Percentiles rank a stretch among this genome's conserved stretches.
These are phyloP conservation scores for Massarina eburnea DNA, from an alignment of 2,329 filamentous ascomycete species.

Conservation along the genomic window DNA sequence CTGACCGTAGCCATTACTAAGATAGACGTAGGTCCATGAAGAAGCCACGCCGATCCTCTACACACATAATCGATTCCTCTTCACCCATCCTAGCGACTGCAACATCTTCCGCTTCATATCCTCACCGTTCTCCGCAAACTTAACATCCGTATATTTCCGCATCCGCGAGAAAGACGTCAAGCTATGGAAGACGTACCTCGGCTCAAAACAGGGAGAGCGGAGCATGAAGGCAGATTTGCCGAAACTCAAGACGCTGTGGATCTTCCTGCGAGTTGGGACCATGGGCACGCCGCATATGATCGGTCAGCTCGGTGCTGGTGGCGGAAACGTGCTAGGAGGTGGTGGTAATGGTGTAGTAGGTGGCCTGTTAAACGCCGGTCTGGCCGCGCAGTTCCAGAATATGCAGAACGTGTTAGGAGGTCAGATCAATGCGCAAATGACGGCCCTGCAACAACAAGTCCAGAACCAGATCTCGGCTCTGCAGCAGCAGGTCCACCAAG, in stretches of 20 bases:
- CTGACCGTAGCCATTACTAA: too few relatives aligned
- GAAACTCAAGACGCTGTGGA: conserved; percentile 37
- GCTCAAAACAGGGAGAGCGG: conserved; percentile 29
- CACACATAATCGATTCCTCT: conserved; percentile 39
- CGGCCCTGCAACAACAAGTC: conserved; percentile 28
- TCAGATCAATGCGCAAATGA: conserved; percentile 21
- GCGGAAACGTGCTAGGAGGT: conserved; percentile 8
- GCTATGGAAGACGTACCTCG: conserved; percentile 41
- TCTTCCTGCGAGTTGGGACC: conserved; percentile 34
- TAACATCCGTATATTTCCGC: conserved; percentile 37
- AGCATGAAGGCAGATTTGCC: conserved; percentile 39
- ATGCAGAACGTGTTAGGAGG: conserved; percentile 24
- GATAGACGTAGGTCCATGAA: conserved; percentile 19
- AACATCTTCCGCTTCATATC: conserved; percentile 43
- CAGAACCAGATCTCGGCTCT: conserved; percentile 16
- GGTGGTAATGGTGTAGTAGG: neutral
- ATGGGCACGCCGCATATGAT: conserved; percentile 18
- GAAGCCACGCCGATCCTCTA: conserved; percentile 42
- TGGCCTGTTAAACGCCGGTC: conserved; percentile 5
- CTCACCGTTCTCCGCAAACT: conserved; percentile 27
- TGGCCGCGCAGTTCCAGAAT: conserved; percentile 27
- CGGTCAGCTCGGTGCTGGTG: conserved; percentile 8
- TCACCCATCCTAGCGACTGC: conserved; percentile 43
- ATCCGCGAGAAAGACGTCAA: conserved; percentile 41
- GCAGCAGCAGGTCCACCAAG: conserved; percentile 10